phyloP scores from a whole-genome alignment of 2,329 filamentous ascomycete species.

The Aspergillus costaricaensis region DNA sequence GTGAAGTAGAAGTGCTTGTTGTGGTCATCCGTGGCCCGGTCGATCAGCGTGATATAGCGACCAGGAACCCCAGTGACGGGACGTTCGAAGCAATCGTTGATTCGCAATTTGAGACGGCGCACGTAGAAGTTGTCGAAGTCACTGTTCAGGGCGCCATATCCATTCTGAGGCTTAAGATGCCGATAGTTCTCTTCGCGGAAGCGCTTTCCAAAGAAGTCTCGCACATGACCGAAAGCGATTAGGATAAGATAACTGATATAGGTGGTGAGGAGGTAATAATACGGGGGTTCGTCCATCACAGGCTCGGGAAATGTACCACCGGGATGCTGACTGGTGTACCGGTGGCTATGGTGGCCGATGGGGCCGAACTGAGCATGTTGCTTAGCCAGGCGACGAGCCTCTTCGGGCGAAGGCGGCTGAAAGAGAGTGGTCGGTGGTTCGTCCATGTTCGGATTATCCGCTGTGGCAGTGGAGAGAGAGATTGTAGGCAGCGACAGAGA shows the following conservation, averaged over 20 bases:
- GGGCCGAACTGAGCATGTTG: conserved; percentile 91
- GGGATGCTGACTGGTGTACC: conserved; percentile 85
- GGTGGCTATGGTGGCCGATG: conserved; percentile 74
- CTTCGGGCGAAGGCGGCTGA: conserved; percentile 81
- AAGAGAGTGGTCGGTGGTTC: conserved; percentile 78
- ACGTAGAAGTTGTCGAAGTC: conserved; percentile 99
- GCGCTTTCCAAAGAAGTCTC: conserved; percentile 96
- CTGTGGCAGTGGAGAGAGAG: conserved; percentile 82
- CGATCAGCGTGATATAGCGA: conserved; percentile 87
- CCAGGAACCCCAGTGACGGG: conserved; percentile 92
- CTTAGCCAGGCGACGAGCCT: conserved; percentile 72
- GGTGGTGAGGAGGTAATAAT: conserved; percentile 94
- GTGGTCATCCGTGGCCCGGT: conserved; percentile 86
- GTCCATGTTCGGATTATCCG: conserved; percentile 73
- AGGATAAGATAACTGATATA: conserved; percentile 98
- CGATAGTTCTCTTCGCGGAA: conserved; percentile 87
- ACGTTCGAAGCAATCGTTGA: conserved; percentile 95
- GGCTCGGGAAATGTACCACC: conserved; percentile 79
- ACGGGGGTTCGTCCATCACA: conserved; percentile 91
- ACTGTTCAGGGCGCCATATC: conserved; percentile 92
- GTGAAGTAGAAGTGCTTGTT: conserved; percentile 88
- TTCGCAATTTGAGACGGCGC: conserved; percentile 84
- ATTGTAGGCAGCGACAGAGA: conserved; percentile 84
- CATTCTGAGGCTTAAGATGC: conserved; percentile 78
- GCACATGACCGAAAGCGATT: conserved; percentile 91